phyloP scores from a whole-genome alignment of 148 eudicot species.

The Polygonum aviculare region DNA sequence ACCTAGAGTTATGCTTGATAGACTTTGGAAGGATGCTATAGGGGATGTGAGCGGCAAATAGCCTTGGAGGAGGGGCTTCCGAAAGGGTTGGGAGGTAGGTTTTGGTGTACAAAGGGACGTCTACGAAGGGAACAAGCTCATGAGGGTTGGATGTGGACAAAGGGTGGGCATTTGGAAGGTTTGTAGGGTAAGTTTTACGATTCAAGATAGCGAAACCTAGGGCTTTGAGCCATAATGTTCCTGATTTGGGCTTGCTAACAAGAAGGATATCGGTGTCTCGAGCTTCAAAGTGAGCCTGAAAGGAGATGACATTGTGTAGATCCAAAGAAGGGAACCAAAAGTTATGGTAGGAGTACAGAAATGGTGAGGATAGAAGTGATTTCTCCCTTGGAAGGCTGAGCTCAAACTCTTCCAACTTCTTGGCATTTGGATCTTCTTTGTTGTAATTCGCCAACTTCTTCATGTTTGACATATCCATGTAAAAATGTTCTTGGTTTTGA shows the following conservation, averaged over 20 bases:
- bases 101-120: conserved; percentile 36
- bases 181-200: conserved; percentile 8
- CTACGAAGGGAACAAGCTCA: conserved; percentile 55
- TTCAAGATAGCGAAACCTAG: conserved; percentile 33
- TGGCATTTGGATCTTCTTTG: no score
- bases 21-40: conserved; percentile 28
- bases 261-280: conserved; percentile 33
- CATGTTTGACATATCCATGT: no score
- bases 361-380: no score
- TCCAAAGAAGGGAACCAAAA: no score
- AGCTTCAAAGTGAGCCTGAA: conserved; percentile 16
- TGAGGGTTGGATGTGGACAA: conserved; percentile 46
- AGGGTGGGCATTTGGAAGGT: conserved; percentile 23
- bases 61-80: no score
- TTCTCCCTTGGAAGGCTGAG: no score
- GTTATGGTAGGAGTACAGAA: no score
- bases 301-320: no score
- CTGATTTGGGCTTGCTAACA: conserved; percentile 48
- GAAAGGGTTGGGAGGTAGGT: conserved; percentile 19
- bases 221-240: conserved; percentile 72
- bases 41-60: conserved; percentile 50
- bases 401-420: no score
- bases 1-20: conserved; percentile 15
- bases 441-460: no score
- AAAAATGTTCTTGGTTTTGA: no score